Conservation (phyloP, 2,329 filamentous ascomycete genomes). For the Hysterium pulicare region DNA sequence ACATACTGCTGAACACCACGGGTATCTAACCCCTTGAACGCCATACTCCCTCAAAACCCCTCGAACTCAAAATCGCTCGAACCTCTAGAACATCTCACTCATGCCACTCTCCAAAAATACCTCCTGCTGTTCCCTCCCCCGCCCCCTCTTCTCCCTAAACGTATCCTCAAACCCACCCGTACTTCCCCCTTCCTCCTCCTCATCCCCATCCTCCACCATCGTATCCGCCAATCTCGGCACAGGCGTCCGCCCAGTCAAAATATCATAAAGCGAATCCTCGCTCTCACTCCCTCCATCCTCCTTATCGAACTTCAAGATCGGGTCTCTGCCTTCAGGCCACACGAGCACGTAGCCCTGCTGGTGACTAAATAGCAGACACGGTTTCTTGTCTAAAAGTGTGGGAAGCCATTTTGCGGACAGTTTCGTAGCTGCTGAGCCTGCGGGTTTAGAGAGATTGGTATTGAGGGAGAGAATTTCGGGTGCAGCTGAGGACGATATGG, state of each 20-base stretch:
- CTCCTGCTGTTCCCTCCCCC: neutral
- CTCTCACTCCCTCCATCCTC: conserved; percentile 36
- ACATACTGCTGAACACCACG: no score
- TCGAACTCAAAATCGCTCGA: no score
- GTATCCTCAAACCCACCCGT: conserved; percentile 42
- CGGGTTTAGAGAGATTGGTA: conserved; percentile 21
- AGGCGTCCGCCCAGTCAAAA: conserved; percentile 46
- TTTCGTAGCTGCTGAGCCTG: conserved; percentile 15
- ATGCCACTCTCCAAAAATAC: conserved; percentile 1
- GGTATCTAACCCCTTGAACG: neutral
- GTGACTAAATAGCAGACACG: conserved; percentile 35
- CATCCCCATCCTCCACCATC: conserved; percentile 7
- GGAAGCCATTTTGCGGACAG: conserved; percentile 28
- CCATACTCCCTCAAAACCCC: neutral
- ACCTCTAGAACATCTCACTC: conserved; percentile 5
- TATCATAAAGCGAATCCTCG: conserved; percentile 48
- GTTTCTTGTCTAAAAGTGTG: conserved; percentile 26
- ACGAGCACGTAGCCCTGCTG: conserved; percentile 37
- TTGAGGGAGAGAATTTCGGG: conserved; percentile 25
- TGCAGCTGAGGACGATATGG: conserved; percentile 5
- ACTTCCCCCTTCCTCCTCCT: conserved; percentile 25
- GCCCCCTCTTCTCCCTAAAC: conserved; percentile 37
- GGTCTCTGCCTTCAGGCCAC: conserved; percentile 41
- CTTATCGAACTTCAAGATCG: conserved; percentile 27
- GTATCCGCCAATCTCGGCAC: conserved; percentile 27